These are phyloP conservation scores for Candida ovalis DNA, from an alignment of 805 yeast genomes.

Conservation along the genomic window DNA sequence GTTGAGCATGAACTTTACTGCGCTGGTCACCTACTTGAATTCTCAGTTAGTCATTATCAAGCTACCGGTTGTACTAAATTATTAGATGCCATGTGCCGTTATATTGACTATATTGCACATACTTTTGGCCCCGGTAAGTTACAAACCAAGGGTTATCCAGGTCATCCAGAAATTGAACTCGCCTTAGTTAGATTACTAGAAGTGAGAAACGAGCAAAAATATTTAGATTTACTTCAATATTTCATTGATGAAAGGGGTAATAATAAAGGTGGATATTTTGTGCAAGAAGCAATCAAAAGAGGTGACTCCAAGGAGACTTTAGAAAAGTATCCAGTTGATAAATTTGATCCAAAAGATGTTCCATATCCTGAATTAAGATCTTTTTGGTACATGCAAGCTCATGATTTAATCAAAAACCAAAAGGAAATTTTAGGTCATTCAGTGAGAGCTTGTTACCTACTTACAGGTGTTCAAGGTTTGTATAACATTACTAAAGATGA, in stretches of 20 bases:
- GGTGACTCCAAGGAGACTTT: conserved; percentile 14
- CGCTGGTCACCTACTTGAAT: conserved; percentile 17
- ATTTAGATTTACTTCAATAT: conserved; percentile 18
- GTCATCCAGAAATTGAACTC: conserved; percentile 27
- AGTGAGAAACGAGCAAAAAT: conserved; percentile 15
- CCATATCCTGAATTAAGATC: conserved; percentile 11
- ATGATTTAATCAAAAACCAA: conserved; percentile 15
- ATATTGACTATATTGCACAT: conserved; percentile 17
- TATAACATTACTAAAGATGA: conserved; percentile 17
- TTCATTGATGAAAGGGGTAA: conserved; percentile 24
- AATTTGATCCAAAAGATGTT: conserved; percentile 7
- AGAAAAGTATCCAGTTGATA: conserved; percentile 8
- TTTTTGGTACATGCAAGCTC: conserved; percentile 25
- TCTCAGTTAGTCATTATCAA: conserved; percentile 22
- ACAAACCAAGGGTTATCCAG: conserved; percentile 24
- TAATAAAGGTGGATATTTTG: conserved; percentile 19
- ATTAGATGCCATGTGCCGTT: conserved; percentile 17
- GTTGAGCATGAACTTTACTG: conserved; percentile 16
- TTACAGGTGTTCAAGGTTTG: conserved; percentile 23
- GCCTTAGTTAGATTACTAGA: conserved; percentile 21
- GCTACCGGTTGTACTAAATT: conserved; percentile 16
- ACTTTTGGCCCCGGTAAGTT: conserved; percentile 20
- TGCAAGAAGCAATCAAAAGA: conserved; percentile 14
- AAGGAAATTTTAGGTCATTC: conserved; percentile 23
- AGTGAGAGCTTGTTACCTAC: conserved; percentile 21